Evolutionary conservation across 768 basidiomycete genomes (phyloP), one percentile per base, ranked within the genome.

Genomic region (Rhodotorula toruloides): DNA sequence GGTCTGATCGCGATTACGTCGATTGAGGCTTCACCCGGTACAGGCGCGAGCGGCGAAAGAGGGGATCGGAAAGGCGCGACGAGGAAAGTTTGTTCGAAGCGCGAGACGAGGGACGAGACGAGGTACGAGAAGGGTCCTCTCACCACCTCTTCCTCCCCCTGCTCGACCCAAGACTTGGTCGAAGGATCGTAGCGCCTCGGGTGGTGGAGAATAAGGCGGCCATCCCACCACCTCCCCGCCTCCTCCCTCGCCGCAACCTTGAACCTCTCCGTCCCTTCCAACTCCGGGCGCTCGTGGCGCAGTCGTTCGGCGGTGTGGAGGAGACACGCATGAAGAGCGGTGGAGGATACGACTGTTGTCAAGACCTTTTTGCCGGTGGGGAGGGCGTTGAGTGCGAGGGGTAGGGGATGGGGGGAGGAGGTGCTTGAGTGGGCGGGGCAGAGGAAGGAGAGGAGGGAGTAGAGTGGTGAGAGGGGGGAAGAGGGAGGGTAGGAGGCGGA

Each of bases 191-290:
- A 96, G 77, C 25, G 88, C 83, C 11, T 29, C 10, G 34, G 77
- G 77, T 17, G 11, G 2, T 76, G 73, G 46, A 96, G 81, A 63
- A 78, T 84, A 59, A 85, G 84, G 44, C 70, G 75, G 40, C 85
- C 84, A 37, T 80, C 74, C 77, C 86, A 90, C 86, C 89, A 91
- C 47, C 83, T 83, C 25, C 81, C 81, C 63, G 84, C 83, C 76
- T 94, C 93, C 74, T 84, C 79, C 72, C 81, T 78, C 5, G 91
- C 93, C 5, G 94, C 92, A 42, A 88, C 78, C 77, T 91, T 88
- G 83, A 91, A 97, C 43, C 92, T 81, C 76, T 91, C 90, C n/a
- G n/a, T n/a, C n/a, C n/a, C n/a, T n/a, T n/a, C n/a, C 39, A 91
- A 78, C 13, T 87, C 86, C 9, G 91, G 91, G 34, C 87, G 80